Percentiles rank a stretch among this genome's conserved stretches.
These are phyloP conservation scores for Bocquillonia castaneifolia DNA, from an alignment of 441 rosid species.

Conservation along the genomic window DNA sequence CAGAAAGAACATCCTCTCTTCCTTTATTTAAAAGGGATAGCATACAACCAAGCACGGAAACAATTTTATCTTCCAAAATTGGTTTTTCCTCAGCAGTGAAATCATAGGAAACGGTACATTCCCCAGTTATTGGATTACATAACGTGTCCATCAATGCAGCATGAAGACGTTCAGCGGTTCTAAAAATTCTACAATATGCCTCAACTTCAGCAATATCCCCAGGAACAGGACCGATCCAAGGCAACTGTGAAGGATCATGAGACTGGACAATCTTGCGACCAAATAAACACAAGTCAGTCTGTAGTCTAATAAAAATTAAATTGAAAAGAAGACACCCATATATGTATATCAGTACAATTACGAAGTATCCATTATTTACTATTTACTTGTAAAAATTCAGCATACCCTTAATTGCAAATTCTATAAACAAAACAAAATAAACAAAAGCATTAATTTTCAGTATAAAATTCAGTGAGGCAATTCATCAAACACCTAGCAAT, in stretches of 20 bases:
- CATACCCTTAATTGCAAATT: not conserved
- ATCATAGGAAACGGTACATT: constrained; percentile 73
- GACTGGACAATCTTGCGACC: constrained; percentile 43
- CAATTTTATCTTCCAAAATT: constrained; percentile 82
- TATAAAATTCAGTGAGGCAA: constrained; percentile 19
- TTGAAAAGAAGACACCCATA: constrained; percentile 27
- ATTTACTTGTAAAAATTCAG: not conserved
- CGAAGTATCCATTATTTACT: not conserved
- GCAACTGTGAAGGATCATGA: constrained; percentile 55
- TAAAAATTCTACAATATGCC: constrained; percentile 91
- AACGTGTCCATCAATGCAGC: constrained; percentile 84
- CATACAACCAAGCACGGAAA: constrained; percentile 90
- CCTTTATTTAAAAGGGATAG: constrained; percentile 81
- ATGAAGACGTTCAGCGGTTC: constrained; percentile 81
- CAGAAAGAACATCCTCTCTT: constrained; percentile 86
- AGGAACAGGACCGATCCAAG: constrained; percentile 91
- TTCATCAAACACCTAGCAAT: constrained; percentile 21
- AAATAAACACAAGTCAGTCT: constrained; percentile 33
- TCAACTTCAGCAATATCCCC: constrained; percentile 97
- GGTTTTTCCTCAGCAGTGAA: constrained; percentile 78
- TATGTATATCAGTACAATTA: constrained; percentile 19
- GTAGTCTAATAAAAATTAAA: constrained; percentile 8
- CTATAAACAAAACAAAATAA: not conserved
- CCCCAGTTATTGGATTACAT: constrained; percentile 94
- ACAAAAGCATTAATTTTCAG: not conserved